phyloP scores from a whole-genome alignment of 176 grass and related monocot genomes.

The Areca catechu region DNA sequence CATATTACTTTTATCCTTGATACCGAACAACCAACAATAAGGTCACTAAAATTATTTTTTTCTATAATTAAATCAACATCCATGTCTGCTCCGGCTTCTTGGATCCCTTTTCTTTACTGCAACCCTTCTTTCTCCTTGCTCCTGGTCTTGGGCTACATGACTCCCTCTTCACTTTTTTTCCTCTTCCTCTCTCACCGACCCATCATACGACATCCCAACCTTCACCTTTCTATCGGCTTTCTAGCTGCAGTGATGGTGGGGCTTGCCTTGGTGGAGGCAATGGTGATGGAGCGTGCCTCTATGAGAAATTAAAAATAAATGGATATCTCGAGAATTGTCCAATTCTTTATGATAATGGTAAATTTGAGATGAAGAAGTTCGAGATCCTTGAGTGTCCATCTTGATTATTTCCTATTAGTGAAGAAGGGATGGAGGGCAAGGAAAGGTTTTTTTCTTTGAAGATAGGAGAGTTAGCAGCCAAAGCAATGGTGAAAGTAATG shows the following conservation, averaged over 20 bases:
- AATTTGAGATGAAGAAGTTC: neutral
- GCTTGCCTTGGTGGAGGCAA: neutral
- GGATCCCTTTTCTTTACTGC: no score
- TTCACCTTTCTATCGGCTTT: no score
- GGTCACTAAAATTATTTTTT: no score
- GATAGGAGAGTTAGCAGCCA: slow-evolving; percentile 51
- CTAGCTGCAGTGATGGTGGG: slow-evolving; percentile 4
- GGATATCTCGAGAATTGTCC: slow-evolving; percentile 10
- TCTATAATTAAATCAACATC: no score
- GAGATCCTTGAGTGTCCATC: slow-evolving; percentile 35
- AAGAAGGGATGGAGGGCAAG: slow-evolving; percentile 63
- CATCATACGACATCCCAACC: no score
- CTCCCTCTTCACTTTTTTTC: no score
- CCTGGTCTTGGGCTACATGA: no score
- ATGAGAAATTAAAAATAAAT: neutral
- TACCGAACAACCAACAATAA: no score
- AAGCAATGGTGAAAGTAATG: slow-evolving; percentile 24
- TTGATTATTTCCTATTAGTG: slow-evolving; percentile 38
- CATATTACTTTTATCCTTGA: no score
- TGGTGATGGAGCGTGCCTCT: neutral
- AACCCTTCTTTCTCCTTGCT: no score
- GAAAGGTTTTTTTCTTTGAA: slow-evolving; percentile 54
- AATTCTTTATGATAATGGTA: neutral
- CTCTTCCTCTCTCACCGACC: no score
- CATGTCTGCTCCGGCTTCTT: no score